Percentiles rank a stretch among this genome's conserved stretches.
These are phyloP conservation scores for Clonostachys rosea DNA, from an alignment of 2,329 filamentous ascomycete genomes.

Conservation along the genomic window DNA sequence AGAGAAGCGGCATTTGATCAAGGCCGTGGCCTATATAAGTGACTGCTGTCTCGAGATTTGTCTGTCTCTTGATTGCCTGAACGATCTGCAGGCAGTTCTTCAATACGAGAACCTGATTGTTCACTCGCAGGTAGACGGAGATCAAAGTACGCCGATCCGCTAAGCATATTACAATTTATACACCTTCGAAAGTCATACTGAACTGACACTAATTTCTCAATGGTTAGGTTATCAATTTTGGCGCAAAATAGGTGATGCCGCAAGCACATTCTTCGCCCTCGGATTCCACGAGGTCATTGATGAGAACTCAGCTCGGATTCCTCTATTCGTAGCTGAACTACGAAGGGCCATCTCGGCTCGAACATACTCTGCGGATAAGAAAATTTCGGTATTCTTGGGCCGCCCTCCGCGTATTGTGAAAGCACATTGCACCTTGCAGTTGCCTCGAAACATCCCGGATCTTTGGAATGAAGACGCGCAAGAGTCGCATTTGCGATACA, in stretches of 20 bases:
- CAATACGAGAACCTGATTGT: slow-evolving; percentile 42
- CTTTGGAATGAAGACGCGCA: too few species aligned
- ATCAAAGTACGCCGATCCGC: slow-evolving; percentile 26
- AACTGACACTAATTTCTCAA: too few species aligned
- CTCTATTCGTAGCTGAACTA: slow-evolving; percentile 31
- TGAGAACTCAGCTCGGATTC: slow-evolving; percentile 15
- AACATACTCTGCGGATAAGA: slow-evolving; percentile 39
- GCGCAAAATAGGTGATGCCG: slow-evolving; percentile 38
- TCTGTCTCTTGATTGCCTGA: slow-evolving; percentile 21
- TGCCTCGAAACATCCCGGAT: too few species aligned
- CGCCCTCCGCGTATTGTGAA: slow-evolving; percentile 33
- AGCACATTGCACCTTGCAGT: background rate
- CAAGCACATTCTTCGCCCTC: slow-evolving; percentile 36
- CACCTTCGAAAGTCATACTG: too few species aligned
- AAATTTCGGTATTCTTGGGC: slow-evolving; percentile 28
- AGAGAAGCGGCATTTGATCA: slow-evolving; percentile 7
- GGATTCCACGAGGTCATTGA: slow-evolving; percentile 31
- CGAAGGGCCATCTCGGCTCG: slow-evolving; percentile 31
- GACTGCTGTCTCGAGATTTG: slow-evolving; percentile 14
- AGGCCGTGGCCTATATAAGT: slow-evolving; percentile 6
- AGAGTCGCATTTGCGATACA: too few species aligned
- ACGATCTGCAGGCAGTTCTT: slow-evolving; percentile 35
- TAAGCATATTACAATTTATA: too few species aligned
- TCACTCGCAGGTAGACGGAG: slow-evolving; percentile 34
- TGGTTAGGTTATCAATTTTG: slow-evolving; percentile 19